Base-by-base conservation (phyloP, 2,329 filamentous ascomycete species). In the Bipolaris bicolor region DNA sequence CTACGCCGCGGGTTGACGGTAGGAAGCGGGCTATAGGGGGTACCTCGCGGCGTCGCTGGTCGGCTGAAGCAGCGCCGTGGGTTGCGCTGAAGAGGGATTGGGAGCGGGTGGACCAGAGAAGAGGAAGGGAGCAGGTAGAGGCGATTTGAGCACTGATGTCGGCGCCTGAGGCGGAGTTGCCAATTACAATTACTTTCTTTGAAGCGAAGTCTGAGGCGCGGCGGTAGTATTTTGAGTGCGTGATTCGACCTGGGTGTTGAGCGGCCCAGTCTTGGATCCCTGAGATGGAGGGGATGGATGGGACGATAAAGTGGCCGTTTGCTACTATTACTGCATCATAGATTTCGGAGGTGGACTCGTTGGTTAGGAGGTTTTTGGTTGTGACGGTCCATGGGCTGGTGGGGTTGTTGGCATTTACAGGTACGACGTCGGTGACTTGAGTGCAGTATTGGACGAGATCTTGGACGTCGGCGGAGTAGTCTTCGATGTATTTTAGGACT, bases 71-170 rank as follows among this genome's bases (percentile, higher is more conserved):
- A 0, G 60, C 36, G 29, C 61, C 54, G 47, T 52, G 65, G 29
- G 49, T 62, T 29, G 46, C 60, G 60, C 57, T 64, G 53, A 56
- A 68, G 57, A 41, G 52, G 44, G 46, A 63, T 7, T 15, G 31
- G 7, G 49, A 65, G 52, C 58, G 65, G 34, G 62, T 63, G 1
- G 67, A 69, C 70, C 70, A 72, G n/a, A 94, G 77, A 1, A 95
- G 76, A 2, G 73, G 74, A 10, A 86, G 88, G 74, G 10, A 86
- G 88, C 2, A 79, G 76, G 70, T 86, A 87, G 34, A 87, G 81
- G 83, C 84, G 65, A 97, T 89, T 72, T 97, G 94, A 2, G 82
- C 78, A 15, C 89, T 88, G 66, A 98, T 91, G 69, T 98, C 94
- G 15, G 92, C 78, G 0, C 92, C 94, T 0, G 91, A 96, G 0